Evolutionary conservation across 2,329 filamentous ascomycete genomes (phyloP).

Genomic region (Pestalotiopsis sp.): DNA sequence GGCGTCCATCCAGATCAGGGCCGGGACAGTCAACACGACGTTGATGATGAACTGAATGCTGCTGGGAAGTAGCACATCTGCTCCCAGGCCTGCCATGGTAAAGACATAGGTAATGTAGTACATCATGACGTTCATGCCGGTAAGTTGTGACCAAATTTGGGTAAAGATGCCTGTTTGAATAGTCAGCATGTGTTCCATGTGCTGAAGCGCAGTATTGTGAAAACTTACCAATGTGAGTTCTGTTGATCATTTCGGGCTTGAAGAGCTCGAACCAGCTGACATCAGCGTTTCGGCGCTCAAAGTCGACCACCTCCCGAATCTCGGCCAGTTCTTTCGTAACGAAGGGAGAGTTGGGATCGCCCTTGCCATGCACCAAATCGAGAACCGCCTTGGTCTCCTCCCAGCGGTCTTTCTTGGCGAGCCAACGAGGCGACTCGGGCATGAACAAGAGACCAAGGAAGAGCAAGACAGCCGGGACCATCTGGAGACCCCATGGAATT

Average conservation of each 20-base stretch:
- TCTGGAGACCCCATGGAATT: conserved; percentile 51
- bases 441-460: conserved; percentile 44
- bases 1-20: conserved; percentile 73
- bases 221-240: conserved; percentile 63
- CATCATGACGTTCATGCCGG: conserved; percentile 78
- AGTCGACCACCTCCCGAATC: conserved; percentile 73
- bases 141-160: conserved; percentile 77
- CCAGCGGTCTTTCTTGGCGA: conserved; percentile 50
- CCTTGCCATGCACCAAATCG: conserved; percentile 63
- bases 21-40: conserved; percentile 76
- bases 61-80: conserved; percentile 64
- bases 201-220: background rate
- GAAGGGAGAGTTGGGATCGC: conserved; percentile 65
- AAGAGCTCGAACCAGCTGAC: conserved; percentile 75
- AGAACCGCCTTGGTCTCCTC: conserved; percentile 50
- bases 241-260: conserved; percentile 73
- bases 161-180: conserved; percentile 55
- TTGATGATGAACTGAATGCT: conserved; percentile 80
- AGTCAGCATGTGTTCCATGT: background rate
- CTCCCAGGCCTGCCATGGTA: conserved; percentile 68
- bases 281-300: conserved; percentile 70
- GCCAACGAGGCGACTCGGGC: conserved; percentile 54
- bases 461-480: conserved; percentile 45
- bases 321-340: conserved; percentile 71
- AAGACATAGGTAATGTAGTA: conserved; percentile 74